A percentile compares a stretch with the other conserved stretches of the same genome.
These are phyloP conservation scores for Pachyrhizus erosus DNA, from an alignment of 306 rosid species.

Conservation along the genomic window DNA sequence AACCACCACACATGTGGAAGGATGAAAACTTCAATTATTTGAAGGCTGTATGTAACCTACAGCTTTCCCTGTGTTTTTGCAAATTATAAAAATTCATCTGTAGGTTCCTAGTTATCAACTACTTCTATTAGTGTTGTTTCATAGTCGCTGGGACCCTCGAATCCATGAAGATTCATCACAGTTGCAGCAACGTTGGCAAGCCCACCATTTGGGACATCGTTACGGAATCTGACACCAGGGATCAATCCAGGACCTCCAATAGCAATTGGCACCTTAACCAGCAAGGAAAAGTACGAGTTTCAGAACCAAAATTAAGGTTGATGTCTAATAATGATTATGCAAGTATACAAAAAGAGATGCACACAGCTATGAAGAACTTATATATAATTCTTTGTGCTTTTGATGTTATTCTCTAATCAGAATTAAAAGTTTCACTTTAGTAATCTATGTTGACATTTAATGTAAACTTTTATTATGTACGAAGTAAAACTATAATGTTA, in stretches of 20 bases:
- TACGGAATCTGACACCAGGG: slow-evolving; percentile 75
- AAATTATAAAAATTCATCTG: slow-evolving; percentile 5
- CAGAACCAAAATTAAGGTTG: slow-evolving; percentile 10
- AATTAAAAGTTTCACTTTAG: neutral
- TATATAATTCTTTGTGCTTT: neutral
- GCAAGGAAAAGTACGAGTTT: neutral
- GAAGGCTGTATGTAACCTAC: slow-evolving; percentile 22
- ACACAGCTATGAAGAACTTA: neutral
- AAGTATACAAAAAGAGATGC: neutral
- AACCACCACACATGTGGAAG: slow-evolving; percentile 44
- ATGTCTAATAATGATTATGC: neutral
- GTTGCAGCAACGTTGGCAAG: slow-evolving; percentile 97
- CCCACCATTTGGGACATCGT: slow-evolving; percentile 80
- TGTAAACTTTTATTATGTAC: neutral
- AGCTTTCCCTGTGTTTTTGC: slow-evolving; percentile 11
- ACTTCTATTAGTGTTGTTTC: slow-evolving; percentile 88
- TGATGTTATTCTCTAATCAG: neutral
- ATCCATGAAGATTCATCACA: slow-evolving; percentile 95
- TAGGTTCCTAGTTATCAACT: slow-evolving; percentile 49
- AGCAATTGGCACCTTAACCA: slow-evolving; percentile 86
- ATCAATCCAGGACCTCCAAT: slow-evolving; percentile 96
- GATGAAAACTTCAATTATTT: slow-evolving; percentile 44
- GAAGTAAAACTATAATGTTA: neutral
- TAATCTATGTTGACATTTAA: neutral
- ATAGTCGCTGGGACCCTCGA: slow-evolving; percentile 91